Conservation (phyloP, 371 early-diverging fungal species). For the Dichotomocladium elegans region DNA sequence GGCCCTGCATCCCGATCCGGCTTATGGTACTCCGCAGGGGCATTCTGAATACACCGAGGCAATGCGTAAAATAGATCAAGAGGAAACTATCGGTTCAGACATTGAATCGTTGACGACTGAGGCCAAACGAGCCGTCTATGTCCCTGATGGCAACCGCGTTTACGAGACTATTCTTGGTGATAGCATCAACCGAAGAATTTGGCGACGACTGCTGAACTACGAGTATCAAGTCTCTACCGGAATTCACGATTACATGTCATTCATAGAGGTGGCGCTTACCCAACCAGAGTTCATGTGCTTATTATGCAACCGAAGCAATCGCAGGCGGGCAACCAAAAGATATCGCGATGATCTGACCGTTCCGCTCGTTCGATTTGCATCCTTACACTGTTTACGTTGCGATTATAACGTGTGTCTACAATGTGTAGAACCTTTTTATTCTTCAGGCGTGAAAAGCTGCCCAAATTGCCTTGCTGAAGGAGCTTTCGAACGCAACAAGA, state of each 20-base stretch:
- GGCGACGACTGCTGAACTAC: neutral
- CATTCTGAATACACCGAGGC: neutral
- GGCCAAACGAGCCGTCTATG: neutral
- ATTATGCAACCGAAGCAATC: neutral
- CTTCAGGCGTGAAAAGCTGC: neutral
- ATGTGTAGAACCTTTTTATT: neutral
- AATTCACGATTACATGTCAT: conserved; percentile 6
- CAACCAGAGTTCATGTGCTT: conserved; percentile 9
- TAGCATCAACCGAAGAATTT: conserved; percentile 4
- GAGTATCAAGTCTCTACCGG: neutral
- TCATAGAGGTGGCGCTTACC: conserved; percentile 5
- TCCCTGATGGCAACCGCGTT: neutral
- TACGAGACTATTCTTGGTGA: neutral
- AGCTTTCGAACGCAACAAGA: neutral
- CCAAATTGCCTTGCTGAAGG: neutral
- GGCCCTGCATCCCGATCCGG: neutral
- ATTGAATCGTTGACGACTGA: neutral
- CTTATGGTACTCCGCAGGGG: neutral
- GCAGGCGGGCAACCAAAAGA: neutral
- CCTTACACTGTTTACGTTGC: conserved; percentile 2
- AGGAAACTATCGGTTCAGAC: neutral
- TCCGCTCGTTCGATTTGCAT: conserved; percentile 1
- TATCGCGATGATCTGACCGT: neutral
- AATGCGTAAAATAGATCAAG: neutral
- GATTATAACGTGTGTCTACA: conserved; percentile 1